Evolutionary conservation across 495 filamentous ascomycete species (phyloP).

Genomic region (Bombardia bombarda): DNA sequence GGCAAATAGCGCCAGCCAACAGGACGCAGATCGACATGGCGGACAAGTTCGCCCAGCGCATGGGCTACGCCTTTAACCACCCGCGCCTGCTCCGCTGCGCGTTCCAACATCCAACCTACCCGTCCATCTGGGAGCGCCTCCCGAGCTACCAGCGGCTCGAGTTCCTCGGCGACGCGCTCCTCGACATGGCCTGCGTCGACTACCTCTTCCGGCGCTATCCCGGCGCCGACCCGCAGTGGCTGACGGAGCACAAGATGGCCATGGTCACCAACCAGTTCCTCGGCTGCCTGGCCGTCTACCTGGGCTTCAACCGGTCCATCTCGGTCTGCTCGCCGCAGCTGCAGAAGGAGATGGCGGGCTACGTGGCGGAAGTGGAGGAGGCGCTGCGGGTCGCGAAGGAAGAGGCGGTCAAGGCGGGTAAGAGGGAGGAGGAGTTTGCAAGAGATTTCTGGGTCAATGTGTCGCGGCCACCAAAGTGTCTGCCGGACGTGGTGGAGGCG

Average conservation of each 20-base stretch:
- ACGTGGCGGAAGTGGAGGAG: slow-evolving; percentile 58
- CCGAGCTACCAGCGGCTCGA: slow-evolving; percentile 90
- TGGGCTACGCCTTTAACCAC: slow-evolving; percentile 75
- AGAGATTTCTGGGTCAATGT: slow-evolving; percentile 71
- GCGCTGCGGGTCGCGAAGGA: slow-evolving; percentile 41
- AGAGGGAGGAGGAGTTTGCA: slow-evolving; percentile 37
- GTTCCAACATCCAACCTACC: slow-evolving; percentile 81
- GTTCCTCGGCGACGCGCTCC: slow-evolving; percentile 83
- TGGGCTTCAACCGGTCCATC: slow-evolving; percentile 71
- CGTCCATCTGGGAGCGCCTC: slow-evolving; percentile 59
- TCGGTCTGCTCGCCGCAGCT: slow-evolving; percentile 51
- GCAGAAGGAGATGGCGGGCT: slow-evolving; percentile 57
- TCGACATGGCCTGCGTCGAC: slow-evolving; percentile 82
- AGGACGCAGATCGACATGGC: slow-evolving; percentile 61
- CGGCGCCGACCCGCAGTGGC: slow-evolving; percentile 83
- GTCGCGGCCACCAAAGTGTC: slow-evolving; percentile 70
- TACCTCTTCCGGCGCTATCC: slow-evolving; percentile 71
- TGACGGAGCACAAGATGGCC: slow-evolving; percentile 99
- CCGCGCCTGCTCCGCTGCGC: slow-evolving; percentile 74
- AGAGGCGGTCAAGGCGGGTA: slow-evolving; percentile 22
- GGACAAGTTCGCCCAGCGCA: slow-evolving; percentile 51
- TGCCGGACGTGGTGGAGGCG: slow-evolving; percentile 84
- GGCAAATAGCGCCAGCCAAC: slow-evolving; percentile 53
- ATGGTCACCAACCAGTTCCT: slow-evolving; percentile 98
- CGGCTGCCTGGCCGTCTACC: slow-evolving; percentile 66